These are phyloP conservation scores for Ilyonectria robusta DNA, from an alignment of 2,329 filamentous ascomycete genomes.

Conservation along the genomic window DNA sequence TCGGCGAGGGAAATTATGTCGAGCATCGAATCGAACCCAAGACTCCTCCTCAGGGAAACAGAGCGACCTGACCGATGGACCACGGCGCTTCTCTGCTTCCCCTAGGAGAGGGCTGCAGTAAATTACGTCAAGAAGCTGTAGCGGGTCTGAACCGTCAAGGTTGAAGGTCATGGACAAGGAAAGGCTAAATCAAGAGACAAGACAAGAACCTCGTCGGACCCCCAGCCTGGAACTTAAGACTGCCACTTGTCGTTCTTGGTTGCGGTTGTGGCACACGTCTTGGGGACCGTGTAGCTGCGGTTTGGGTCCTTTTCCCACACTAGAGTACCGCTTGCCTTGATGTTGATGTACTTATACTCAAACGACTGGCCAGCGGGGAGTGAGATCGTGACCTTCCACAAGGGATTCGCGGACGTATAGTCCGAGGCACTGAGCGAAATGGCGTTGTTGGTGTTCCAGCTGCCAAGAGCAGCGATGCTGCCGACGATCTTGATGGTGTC, in stretches of 20 bases:
- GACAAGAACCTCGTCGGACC: not conserved
- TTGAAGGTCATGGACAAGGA: not conserved
- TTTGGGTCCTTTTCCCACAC: constrained; percentile 77
- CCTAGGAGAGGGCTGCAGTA: not conserved
- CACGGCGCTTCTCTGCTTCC: not conserved
- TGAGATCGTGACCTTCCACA: constrained; percentile 72
- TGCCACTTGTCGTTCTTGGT: constrained; percentile 51
- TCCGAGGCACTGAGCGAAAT: constrained; percentile 69
- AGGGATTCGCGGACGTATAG: constrained; percentile 71
- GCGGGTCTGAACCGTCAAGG: not conserved
- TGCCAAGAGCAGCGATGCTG: constrained; percentile 70
- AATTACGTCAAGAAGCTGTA: not conserved
- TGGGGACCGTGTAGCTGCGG: constrained; percentile 54
- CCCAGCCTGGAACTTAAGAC: constrained; percentile 5
- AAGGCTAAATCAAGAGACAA: not conserved
- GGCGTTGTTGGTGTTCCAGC: constrained; percentile 70
- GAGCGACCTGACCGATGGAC: constrained; percentile 3
- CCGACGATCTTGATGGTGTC: constrained; percentile 78
- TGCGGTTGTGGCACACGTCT: constrained; percentile 48
- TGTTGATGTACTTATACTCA: constrained; percentile 79
- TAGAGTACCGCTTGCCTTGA: constrained; percentile 66
- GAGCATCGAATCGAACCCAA: constrained; percentile 1
- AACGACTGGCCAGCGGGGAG: constrained; percentile 70
- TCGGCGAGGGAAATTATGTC: not conserved
- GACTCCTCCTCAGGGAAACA: not conserved